Evolutionary conservation across 2,329 filamentous ascomycete genomes (phyloP).

Genomic region (Pseudogymnoascus sp.): DNA sequence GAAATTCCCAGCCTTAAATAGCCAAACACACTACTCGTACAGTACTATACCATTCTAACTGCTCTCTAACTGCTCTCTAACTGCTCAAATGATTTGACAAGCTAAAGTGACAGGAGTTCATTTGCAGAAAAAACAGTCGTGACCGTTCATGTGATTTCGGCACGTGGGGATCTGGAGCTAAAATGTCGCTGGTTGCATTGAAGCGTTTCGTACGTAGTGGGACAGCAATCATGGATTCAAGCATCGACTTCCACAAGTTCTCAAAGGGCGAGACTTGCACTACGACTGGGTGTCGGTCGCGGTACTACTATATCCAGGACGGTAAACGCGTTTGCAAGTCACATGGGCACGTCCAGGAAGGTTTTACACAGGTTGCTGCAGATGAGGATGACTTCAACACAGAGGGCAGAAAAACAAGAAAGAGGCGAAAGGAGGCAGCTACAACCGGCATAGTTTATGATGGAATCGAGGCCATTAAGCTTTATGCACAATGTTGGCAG

Average conservation of each 20-base stretch:
- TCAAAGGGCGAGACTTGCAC: conserved; percentile 42
- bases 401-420: conserved; percentile 47
- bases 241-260: conserved; percentile 31
- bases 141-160: neutral
- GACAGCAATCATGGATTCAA: conserved; percentile 22
- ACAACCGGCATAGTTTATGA: conserved; percentile 50
- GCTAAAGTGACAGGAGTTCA: neutral
- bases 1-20: neutral
- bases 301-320: conserved; percentile 51
- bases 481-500: conserved; percentile 81
- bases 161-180: neutral
- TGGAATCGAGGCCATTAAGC: conserved; percentile 63
- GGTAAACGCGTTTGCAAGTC: conserved; percentile 56
- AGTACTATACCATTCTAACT: neutral
- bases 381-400: conserved; percentile 65
- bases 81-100: too few species aligned
- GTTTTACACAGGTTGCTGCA: conserved; percentile 38
- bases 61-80: too few species aligned
- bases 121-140: neutral
- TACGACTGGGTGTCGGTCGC: conserved; percentile 54
- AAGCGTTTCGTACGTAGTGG: neutral
- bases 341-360: conserved; percentile 57
- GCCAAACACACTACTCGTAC: neutral
- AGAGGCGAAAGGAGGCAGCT: conserved; percentile 50
- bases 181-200: neutral